Evolutionary conservation across 306 rosid species (phyloP).

Genomic region (Lotus japonicus): DNA sequence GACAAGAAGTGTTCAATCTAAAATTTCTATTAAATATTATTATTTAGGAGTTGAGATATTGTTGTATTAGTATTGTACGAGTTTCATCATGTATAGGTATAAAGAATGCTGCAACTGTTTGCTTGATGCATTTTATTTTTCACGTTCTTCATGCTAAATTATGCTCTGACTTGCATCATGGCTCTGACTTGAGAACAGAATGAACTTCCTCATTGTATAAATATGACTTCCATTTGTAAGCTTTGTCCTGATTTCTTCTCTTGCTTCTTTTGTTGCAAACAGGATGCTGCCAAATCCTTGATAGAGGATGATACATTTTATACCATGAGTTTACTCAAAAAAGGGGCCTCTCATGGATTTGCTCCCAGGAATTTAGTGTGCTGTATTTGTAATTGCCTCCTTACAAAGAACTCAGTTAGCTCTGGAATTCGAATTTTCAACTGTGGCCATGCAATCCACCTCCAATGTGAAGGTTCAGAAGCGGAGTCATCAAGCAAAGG

Average conservation of each 20-base stretch:
- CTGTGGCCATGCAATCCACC: slow-evolving; percentile 92
- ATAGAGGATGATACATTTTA: slow-evolving; percentile 93
- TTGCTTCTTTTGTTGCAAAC: slow-evolving; percentile 1
- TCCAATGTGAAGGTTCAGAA: slow-evolving; percentile 76
- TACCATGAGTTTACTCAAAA: slow-evolving; percentile 89
- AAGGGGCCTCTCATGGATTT: slow-evolving; percentile 89
- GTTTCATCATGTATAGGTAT: too few relatives aligned
- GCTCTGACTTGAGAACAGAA: neutral
- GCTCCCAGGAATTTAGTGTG: slow-evolving; percentile 69
- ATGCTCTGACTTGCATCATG: neutral
- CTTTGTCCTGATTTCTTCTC: neutral
- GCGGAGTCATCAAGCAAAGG: slow-evolving; percentile 41
- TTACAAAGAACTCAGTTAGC: slow-evolving; percentile 53
- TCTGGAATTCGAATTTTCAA: slow-evolving; percentile 74
- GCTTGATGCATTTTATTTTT: neutral
- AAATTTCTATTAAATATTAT: neutral
- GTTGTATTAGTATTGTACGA: too few relatives aligned
- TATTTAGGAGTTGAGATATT: neutral
- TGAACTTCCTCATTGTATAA: neutral
- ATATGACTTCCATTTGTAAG: neutral
- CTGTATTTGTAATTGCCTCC: slow-evolving; percentile 66
- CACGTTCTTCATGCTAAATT: neutral
- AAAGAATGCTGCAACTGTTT: neutral
- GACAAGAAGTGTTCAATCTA: slow-evolving; percentile 3
- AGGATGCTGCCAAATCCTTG: slow-evolving; percentile 95